Conservation (phyloP, 768 basidiomycete species). For the Mrakia blollopis region DNA sequence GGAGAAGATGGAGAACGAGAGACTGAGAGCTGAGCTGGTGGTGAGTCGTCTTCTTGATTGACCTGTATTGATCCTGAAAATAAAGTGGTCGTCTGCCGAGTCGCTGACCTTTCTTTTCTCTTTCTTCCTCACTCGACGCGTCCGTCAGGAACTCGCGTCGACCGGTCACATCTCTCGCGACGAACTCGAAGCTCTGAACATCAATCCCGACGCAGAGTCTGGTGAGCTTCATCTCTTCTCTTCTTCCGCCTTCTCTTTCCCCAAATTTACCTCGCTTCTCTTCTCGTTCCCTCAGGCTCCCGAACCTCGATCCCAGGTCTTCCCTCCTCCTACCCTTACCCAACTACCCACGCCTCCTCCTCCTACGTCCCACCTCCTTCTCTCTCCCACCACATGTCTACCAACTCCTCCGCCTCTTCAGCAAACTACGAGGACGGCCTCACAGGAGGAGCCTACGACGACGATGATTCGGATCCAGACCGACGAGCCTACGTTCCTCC, state of each 20-base stretch:
- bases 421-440: constrained; percentile 16
- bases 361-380: not conserved
- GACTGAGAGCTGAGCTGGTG: constrained; percentile 57
- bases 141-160: constrained; percentile 10
- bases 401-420: constrained; percentile 2
- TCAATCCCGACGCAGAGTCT: not conserved
- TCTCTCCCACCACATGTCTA: not conserved
- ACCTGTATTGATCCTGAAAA: too few species aligned
- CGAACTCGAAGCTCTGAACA: not conserved
- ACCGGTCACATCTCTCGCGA: not conserved
- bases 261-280: not conserved
- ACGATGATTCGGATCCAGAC: constrained; percentile 27
- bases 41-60: constrained; percentile 16
- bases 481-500: constrained; percentile 10
- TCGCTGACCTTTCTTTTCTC: not conserved
- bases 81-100: too few species aligned
- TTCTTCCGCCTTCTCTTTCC: too few species aligned
- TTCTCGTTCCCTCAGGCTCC: not conserved
- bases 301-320: constrained; percentile 7
- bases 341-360: not conserved
- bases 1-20: constrained; percentile 81
- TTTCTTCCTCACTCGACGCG: not conserved
- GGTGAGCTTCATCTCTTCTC: not conserved
- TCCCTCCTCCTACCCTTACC: not conserved
- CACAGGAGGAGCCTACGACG: constrained; percentile 27